Percentiles rank a stretch among this genome's conserved stretches.
phyloP scores from a whole-genome alignment of 176 grass and related monocot species.

The Juncus effusus region DNA sequence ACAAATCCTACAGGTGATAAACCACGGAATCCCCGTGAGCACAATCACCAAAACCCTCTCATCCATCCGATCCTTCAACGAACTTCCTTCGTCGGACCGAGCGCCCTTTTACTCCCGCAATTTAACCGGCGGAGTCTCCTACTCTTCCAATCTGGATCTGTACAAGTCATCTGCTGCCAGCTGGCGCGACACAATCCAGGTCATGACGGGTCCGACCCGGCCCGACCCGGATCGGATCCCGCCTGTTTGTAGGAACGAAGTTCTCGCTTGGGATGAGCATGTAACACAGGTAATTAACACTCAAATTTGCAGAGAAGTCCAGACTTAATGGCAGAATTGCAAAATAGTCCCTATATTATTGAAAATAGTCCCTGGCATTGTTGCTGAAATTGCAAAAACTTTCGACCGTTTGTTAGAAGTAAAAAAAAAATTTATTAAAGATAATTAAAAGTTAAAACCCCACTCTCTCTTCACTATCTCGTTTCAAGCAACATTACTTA shows the following conservation, averaged over 20 bases:
- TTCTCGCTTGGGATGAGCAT: conserved; percentile 52
- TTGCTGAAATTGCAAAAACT: no score
- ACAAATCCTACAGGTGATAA: conserved; percentile 28
- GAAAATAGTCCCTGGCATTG: no score
- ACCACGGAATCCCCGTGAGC: conserved; percentile 45
- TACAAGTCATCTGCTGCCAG: conserved; percentile 54
- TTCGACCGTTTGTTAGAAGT: no score
- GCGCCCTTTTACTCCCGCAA: conserved; percentile 53
- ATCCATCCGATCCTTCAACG: conserved; percentile 68
- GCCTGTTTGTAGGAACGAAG: conserved; percentile 49
- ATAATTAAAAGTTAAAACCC: no score
- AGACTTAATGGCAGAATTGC: no score
- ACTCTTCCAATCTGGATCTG: conserved; percentile 76
- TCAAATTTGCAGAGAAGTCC: no score
- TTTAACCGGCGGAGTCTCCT: conserved; percentile 41
- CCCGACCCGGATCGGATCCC: conserved; percentile 45
- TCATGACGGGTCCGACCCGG: conserved; percentile 32
- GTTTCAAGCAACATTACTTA: no score
- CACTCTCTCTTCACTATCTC: no score
- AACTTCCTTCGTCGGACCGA: conserved; percentile 52
- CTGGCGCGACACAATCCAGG: conserved; percentile 86
- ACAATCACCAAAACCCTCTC: conserved; percentile 35
- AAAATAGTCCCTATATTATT: no score
- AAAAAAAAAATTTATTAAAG: no score
- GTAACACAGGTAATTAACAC: conserved; percentile 12